Percentiles rank a stretch among this genome's conserved stretches.
Conservation (phyloP, 2,329 filamentous ascomycete species). For the Tolypocladium tropicale region DNA sequence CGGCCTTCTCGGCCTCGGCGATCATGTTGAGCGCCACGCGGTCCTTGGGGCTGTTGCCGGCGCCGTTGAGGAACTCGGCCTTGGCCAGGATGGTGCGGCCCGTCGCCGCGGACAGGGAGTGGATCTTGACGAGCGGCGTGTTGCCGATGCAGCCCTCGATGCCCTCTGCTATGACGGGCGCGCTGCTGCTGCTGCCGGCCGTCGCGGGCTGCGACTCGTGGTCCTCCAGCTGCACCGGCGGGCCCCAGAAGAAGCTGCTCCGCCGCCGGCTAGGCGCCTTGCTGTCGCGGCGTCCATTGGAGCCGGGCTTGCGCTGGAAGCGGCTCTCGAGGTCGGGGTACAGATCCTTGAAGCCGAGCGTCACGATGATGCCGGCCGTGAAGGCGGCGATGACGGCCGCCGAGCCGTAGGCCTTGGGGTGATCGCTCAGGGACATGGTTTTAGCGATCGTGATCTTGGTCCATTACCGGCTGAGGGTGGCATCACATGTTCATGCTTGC, state of each 20-base stretch:
- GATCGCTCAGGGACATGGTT: slow-evolving; percentile 49
- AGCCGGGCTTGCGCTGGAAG: slow-evolving; percentile 38
- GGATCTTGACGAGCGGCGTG: slow-evolving; percentile 80
- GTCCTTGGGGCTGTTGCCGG: slow-evolving; percentile 89
- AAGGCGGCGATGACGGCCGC: slow-evolving; percentile 65
- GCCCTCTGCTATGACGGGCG: slow-evolving; percentile 52
- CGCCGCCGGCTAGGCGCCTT: slow-evolving; percentile 15
- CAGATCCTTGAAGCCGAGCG: slow-evolving; percentile 68
- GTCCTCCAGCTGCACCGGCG: slow-evolving; percentile 45
- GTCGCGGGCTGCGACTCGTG: not conserved
- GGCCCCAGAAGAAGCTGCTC: slow-evolving; percentile 34
- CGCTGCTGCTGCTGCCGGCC: not conserved
- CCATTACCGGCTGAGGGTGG: not conserved
- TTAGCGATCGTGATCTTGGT: not conserved
- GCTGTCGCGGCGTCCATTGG: not conserved
- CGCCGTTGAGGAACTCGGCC: slow-evolving; percentile 92
- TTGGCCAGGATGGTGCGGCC: slow-evolving; percentile 87
- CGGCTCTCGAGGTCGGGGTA: slow-evolving; percentile 64
- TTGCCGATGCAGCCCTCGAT: slow-evolving; percentile 90
- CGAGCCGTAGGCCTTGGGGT: slow-evolving; percentile 51
- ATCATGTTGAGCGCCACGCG: slow-evolving; percentile 90
- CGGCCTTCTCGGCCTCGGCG: slow-evolving; percentile 64
- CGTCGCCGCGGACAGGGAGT: slow-evolving; percentile 74
- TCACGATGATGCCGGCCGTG: slow-evolving; percentile 63
- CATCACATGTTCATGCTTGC: not conserved